Conservation (phyloP, 2,329 filamentous ascomycete genomes). For the Colletotrichum neosansevieriae region DNA sequence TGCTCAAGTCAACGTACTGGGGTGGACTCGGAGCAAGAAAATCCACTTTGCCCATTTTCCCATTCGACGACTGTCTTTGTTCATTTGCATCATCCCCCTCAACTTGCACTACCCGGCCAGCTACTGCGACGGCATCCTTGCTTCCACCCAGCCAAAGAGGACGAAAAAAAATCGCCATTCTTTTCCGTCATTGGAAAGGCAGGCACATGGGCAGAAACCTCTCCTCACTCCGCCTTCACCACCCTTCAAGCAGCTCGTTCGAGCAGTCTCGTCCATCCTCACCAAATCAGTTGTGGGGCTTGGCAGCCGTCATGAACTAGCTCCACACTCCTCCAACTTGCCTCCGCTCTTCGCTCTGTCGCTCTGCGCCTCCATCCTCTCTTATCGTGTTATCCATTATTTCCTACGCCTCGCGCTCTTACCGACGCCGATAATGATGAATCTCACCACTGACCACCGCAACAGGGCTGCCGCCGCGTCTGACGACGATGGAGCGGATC, state of each 20-base stretch:
- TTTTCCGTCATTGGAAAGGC: conserved; percentile 31
- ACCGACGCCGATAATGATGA: conserved; percentile 48
- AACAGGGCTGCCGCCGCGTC: conserved; percentile 65
- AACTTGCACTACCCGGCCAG: conserved; percentile 21
- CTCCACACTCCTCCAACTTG: conserved; percentile 14
- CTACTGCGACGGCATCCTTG: conserved; percentile 37
- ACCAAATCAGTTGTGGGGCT: conserved; percentile 41
- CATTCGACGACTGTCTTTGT: conserved; percentile 28
- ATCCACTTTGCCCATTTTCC: conserved; percentile 24
- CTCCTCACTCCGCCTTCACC: conserved; percentile 17
- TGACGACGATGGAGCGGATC: conserved; percentile 80
- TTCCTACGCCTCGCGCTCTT: conserved; percentile 36
- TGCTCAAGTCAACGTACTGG: conserved; percentile 17
- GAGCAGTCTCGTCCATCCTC: conserved; percentile 6
- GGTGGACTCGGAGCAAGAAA: conserved; percentile 37
- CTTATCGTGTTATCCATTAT: conserved; percentile 29
- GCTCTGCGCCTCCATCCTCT: conserved; percentile 28
- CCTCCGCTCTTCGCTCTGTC: conserved; percentile 36
- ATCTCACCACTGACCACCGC: conserved; percentile 63
- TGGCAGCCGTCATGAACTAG: conserved; percentile 55
- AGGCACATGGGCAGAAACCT: conserved; percentile 5
- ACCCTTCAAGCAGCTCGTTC: neutral
- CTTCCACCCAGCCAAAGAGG: conserved; percentile 25
- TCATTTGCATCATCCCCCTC: conserved; percentile 35
- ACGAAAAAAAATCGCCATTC: conserved; percentile 31